Conservation (phyloP, 495 filamentous ascomycete genomes). For the Xylona heveae region DNA sequence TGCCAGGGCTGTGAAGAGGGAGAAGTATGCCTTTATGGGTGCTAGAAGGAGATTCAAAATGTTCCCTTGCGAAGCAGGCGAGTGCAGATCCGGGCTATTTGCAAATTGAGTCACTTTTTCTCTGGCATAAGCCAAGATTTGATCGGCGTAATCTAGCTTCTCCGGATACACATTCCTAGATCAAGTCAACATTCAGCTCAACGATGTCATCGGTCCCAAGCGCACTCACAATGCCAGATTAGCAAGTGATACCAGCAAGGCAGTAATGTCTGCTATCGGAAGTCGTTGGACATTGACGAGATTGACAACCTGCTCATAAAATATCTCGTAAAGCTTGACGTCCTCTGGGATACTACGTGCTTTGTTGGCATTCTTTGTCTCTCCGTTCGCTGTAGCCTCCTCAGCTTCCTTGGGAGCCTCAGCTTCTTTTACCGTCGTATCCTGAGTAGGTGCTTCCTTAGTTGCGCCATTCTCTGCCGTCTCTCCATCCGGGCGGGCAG, state of each 20-base stretch:
- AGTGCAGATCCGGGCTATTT: constrained; percentile 86
- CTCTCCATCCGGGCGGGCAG: constrained; percentile 1
- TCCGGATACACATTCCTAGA: constrained; percentile 73
- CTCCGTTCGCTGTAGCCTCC: constrained; percentile 4
- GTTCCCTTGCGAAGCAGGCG: constrained; percentile 65
- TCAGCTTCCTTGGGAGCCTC: constrained; percentile 7
- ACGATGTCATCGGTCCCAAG: background rate
- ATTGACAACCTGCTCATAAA: constrained; percentile 89
- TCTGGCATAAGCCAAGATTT: constrained; percentile 74
- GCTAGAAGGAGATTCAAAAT: constrained; percentile 72
- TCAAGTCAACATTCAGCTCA: constrained; percentile 8
- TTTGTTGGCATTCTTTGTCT: constrained; percentile 22
- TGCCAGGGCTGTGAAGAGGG: constrained; percentile 80
- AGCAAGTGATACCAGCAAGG: constrained; percentile 70
- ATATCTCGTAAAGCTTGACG: constrained; percentile 88
- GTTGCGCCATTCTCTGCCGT: background rate
- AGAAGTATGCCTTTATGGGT: constrained; percentile 73
- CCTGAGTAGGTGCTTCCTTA: background rate
- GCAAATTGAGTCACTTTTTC: constrained; percentile 75
- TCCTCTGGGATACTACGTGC: constrained; percentile 55
- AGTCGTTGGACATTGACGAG: constrained; percentile 77
- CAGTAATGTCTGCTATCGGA: constrained; percentile 86
- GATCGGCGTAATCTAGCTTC: constrained; percentile 84
- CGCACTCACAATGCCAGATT: constrained; percentile 56
- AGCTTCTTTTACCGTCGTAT: no score